phyloP scores from a whole-genome alignment of 225 moss, liverwort and hornwort species.

The Bryoerythrophyllum caledonicum region DNA sequence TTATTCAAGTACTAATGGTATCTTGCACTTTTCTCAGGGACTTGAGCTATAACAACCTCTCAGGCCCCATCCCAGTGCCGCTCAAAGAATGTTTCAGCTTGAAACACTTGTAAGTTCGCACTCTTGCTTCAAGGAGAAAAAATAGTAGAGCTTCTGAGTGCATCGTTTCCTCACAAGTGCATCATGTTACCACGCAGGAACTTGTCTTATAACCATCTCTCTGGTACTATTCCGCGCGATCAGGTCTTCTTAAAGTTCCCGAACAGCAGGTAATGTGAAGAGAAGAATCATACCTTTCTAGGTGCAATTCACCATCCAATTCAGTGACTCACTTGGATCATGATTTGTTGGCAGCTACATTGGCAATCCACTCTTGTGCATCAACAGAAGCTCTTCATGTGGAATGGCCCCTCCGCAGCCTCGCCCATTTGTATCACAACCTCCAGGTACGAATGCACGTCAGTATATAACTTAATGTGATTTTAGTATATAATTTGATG shows the following conservation, averaged over 20 bases:
- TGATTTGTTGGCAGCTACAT: conserved; percentile 44
- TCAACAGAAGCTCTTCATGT: conserved; percentile 57
- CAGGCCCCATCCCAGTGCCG: conserved; percentile 73
- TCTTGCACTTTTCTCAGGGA: conserved; percentile 32
- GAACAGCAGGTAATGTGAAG: conserved; percentile 54
- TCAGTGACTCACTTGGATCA: not conserved
- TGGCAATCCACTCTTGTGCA: conserved; percentile 57
- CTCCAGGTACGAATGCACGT: conserved; percentile 30
- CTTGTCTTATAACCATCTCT: conserved; percentile 82
- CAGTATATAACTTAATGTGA: too few relatives aligned
- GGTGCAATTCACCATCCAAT: not conserved
- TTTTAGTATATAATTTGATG: too few relatives aligned
- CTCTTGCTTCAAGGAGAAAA: not conserved
- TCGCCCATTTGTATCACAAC: conserved; percentile 21
- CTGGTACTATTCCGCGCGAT: conserved; percentile 64
- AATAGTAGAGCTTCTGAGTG: not conserved
- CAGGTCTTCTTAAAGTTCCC: conserved; percentile 74
- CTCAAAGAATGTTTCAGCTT: conserved; percentile 69
- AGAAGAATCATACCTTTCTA: not conserved
- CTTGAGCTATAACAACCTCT: conserved; percentile 77
- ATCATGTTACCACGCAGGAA: conserved; percentile 44
- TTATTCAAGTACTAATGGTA: not conserved
- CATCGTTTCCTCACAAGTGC: not conserved
- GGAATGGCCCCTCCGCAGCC: conserved; percentile 46
- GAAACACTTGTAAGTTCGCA: conserved; percentile 49